Conservation (phyloP, 352 stramenopile genomes). For the Detonula confervacea region DNA sequence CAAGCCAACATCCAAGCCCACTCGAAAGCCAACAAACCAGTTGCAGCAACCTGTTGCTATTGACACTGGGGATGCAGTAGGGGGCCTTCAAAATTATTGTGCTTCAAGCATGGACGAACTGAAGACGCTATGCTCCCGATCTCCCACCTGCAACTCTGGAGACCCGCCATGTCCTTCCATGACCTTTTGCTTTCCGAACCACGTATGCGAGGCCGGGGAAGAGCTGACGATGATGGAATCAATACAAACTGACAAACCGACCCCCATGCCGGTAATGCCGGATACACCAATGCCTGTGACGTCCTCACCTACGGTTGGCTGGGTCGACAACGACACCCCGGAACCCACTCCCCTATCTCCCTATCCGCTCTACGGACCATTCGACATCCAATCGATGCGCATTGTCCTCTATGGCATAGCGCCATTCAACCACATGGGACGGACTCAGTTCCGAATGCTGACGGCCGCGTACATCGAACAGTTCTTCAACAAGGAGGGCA, state of each 20-base stretch:
- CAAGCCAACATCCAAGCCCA: too few relatives aligned
- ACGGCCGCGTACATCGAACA: conserved; percentile 49
- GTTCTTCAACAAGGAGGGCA: conserved; percentile 44
- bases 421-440: conserved; percentile 28
- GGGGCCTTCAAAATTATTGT: conserved; percentile 6
- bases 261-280: conserved; percentile 5
- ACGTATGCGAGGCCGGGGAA: background rate
- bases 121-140: conserved; percentile 6
- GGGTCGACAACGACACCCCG: background rate
- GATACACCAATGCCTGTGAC: background rate
- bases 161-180: conserved; percentile 10
- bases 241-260: too few relatives aligned
- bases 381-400: conserved; percentile 24
- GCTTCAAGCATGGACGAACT: conserved; percentile 10
- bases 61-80: too few relatives aligned
- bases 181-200: conserved; percentile 12
- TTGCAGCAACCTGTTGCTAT: too few relatives aligned
- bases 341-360: conserved; percentile 17
- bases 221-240: too few relatives aligned
- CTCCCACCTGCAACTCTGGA: conserved; percentile 15
- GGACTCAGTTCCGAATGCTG: conserved; percentile 47
- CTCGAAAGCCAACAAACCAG: too few relatives aligned
- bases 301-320: background rate
- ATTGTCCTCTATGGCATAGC: conserved; percentile 42
- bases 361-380: conserved; percentile 39